Evolutionary conservation across 495 filamentous ascomycete species (phyloP).

Genomic region (Clavariopsis aquatica): DNA sequence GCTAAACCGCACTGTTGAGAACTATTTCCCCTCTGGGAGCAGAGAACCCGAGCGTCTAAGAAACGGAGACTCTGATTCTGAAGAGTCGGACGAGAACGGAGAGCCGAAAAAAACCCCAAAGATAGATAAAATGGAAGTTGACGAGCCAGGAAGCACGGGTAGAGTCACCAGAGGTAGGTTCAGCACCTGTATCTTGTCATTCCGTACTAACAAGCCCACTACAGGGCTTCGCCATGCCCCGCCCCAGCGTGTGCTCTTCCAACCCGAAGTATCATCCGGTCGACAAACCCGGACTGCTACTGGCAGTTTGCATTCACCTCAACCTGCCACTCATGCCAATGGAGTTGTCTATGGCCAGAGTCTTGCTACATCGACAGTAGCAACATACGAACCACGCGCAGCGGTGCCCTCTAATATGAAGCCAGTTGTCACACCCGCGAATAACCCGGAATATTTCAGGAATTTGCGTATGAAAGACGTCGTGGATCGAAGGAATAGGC

Average conservation of each 20-base stretch:
- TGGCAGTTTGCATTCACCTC: conserved; percentile 51
- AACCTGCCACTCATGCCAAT: conserved; percentile 39
- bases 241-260: conserved; percentile 76
- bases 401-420: conserved; percentile 61
- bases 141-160: conserved; percentile 60
- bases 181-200: background rate
- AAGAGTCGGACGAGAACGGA: conserved; percentile 55
- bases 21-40: conserved; percentile 54
- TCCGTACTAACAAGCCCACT: background rate
- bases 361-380: conserved; percentile 54
- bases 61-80: conserved; percentile 40
- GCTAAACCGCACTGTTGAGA: conserved; percentile 73
- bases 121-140: conserved; percentile 58
- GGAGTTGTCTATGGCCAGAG: conserved; percentile 40
- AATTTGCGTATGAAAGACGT: conserved; percentile 48
- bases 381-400: conserved; percentile 60
- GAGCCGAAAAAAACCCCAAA: conserved; percentile 61
- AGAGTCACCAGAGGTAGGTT: conserved; percentile 60
- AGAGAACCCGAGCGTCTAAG: conserved; percentile 44
- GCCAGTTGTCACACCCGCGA: conserved; percentile 68
- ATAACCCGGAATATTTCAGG: conserved; percentile 63
- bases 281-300: conserved; percentile 61
- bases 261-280: conserved; percentile 62
- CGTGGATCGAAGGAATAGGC: conserved; percentile 30
- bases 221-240: conserved; percentile 72